These are phyloP conservation scores for Camellia oleifera DNA, from an alignment of 179 eudicot species.

Conservation along the genomic window DNA sequence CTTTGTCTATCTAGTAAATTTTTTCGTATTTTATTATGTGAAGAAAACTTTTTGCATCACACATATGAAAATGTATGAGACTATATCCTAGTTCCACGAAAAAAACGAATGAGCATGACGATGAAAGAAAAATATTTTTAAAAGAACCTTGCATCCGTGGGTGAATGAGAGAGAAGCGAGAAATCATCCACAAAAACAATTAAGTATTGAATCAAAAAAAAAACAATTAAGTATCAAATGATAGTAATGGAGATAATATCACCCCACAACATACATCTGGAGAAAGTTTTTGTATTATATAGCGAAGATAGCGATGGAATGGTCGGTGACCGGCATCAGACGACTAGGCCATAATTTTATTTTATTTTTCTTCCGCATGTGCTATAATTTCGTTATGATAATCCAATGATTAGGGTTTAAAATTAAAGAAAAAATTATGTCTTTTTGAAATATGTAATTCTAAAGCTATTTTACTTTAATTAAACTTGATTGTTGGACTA, in stretches of 20 bases:
- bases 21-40: no score
- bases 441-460: no score
- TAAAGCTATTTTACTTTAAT: no score
- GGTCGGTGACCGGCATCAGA: slow-evolving; percentile 15
- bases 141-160: background rate
- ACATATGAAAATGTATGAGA: no score
- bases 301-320: background rate
- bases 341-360: background rate
- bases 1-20: no score
- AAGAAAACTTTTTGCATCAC: no score
- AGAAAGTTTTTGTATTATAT: background rate
- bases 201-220: no score
- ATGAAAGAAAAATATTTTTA: background rate
- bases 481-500: no score
- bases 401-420: no score
- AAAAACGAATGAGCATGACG: background rate
- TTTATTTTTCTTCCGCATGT: no score
- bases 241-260: background rate
- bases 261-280: background rate
- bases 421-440: no score
- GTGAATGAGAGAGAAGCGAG: background rate
- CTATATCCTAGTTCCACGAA: background rate
- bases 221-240: background rate
- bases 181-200: background rate
- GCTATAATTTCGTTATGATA: no score